Evolutionary conservation across 2,329 filamentous ascomycete species (phyloP).

Genomic region (Alternaria arbusti): DNA sequence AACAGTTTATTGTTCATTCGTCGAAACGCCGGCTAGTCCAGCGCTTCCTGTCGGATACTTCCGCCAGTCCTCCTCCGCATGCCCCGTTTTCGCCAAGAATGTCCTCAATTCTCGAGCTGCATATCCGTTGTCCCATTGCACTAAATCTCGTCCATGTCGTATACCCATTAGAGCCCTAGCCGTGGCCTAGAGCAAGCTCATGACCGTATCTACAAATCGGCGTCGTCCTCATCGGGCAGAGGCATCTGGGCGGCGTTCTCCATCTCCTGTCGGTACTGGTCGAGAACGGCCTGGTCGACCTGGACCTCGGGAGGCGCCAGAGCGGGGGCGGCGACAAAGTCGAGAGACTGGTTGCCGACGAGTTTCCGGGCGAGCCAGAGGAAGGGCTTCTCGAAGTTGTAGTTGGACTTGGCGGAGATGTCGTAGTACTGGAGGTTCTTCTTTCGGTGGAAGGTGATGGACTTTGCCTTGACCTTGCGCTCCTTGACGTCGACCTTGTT

Average conservation of each 20-base stretch:
- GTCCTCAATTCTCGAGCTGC: conserved; percentile 30
- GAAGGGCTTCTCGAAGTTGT: conserved; percentile 99
- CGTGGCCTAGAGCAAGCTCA: conserved; percentile 25
- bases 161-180: conserved; percentile 34
- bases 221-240: conserved; percentile 93
- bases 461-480: conserved; percentile 99
- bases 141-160: conserved; percentile 38
- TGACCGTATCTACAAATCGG: conserved; percentile 60
- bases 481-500: conserved; percentile 99
- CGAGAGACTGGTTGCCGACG: conserved; percentile 87
- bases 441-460: conserved; percentile 99
- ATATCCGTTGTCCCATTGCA: conserved; percentile 25
- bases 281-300: conserved; percentile 83
- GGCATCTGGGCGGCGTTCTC: conserved; percentile 77
- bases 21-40: conserved; percentile 43
- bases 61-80: conserved; percentile 29
- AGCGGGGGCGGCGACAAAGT: conserved; percentile 94
- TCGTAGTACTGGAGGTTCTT: conserved; percentile 99
- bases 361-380: conserved; percentile 99
- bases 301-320: conserved; percentile 91
- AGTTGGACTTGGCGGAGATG: conserved; percentile 99
- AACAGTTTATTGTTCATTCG: conserved; percentile 38
- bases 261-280: conserved; percentile 90
- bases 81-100: conserved; percentile 37
- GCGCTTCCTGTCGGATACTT: conserved; percentile 31